phyloP scores from a whole-genome alignment of 2,329 filamentous ascomycete species.

The Penicillium sp. region DNA sequence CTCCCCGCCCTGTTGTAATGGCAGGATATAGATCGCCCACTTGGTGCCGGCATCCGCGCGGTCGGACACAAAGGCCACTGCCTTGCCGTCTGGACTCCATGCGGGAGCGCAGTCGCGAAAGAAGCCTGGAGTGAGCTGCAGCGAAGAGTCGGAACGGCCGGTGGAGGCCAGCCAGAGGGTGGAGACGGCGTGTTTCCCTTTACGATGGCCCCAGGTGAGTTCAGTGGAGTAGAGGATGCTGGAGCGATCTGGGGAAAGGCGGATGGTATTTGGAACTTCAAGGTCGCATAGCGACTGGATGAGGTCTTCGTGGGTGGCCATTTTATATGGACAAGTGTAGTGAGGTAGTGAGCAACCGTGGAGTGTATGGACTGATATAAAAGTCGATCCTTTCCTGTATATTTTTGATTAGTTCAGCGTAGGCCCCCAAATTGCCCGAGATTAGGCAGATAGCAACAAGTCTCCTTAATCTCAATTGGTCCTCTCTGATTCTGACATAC shows the following conservation, averaged over 20 bases:
- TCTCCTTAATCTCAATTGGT: too few species aligned
- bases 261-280: slow-evolving; percentile 6
- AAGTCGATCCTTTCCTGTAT: too few species aligned
- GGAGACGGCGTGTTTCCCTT: slow-evolving; percentile 5
- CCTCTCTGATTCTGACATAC: too few species aligned
- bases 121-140: slow-evolving; percentile 10
- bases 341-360: too few species aligned
- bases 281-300: slow-evolving; percentile 9
- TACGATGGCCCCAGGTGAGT: slow-evolving; percentile 7
- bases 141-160: slow-evolving; percentile 5
- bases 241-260: slow-evolving; percentile 5
- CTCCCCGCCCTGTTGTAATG: slow-evolving; percentile 5
- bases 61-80: slow-evolving; percentile 15
- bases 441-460: too few species aligned
- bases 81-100: slow-evolving; percentile 16
- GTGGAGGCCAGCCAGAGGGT: slow-evolving; percentile 13
- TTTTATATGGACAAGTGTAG: too few species aligned
- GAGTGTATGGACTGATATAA: too few species aligned
- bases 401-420: too few species aligned
- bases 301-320: slow-evolving; percentile 3
- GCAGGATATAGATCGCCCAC: slow-evolving; percentile 10
- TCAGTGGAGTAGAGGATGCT: slow-evolving; percentile 6
- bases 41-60: slow-evolving; percentile 8
- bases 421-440: too few species aligned
- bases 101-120: slow-evolving; percentile 12